These are phyloP conservation scores for Vaccinium myrtillus DNA, from an alignment of 148 eudicot species.

Conservation along the genomic window DNA sequence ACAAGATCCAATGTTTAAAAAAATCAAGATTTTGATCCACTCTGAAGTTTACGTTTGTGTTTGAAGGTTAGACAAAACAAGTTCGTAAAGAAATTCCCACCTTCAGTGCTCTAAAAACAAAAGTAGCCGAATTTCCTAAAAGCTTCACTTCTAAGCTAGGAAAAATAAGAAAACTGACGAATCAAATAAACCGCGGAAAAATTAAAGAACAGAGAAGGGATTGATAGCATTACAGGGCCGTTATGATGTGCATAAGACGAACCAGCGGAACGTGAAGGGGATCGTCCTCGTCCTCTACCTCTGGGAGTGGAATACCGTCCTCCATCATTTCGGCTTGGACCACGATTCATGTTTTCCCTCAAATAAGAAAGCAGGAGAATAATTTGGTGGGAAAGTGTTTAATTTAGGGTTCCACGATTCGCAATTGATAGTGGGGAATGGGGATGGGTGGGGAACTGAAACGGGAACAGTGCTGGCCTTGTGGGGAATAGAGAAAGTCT, in stretches of 20 bases:
- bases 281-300: conserved; percentile 12
- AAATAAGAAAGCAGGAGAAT: not conserved
- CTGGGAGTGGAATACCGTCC: conserved; percentile 4
- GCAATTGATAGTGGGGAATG: too few species aligned
- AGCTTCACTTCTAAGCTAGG: not conserved
- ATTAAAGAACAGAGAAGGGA: not conserved
- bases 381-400: not conserved
- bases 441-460: too few species aligned
- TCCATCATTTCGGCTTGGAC: conserved; percentile 9
- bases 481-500: too few species aligned
- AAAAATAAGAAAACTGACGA: not conserved
- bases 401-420: too few species aligned
- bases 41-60: not conserved
- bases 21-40: not conserved
- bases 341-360: not conserved
- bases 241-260: not conserved
- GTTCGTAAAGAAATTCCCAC: not conserved
- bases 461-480: too few species aligned
- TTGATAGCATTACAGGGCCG: not conserved
- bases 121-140: not conserved
- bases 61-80: not conserved
- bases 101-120: not conserved
- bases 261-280: not conserved
- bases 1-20: not conserved
- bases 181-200: not conserved